Evolutionary conservation across 2,329 filamentous ascomycete species (phyloP).

Genomic region (Sarocladium strictum): DNA sequence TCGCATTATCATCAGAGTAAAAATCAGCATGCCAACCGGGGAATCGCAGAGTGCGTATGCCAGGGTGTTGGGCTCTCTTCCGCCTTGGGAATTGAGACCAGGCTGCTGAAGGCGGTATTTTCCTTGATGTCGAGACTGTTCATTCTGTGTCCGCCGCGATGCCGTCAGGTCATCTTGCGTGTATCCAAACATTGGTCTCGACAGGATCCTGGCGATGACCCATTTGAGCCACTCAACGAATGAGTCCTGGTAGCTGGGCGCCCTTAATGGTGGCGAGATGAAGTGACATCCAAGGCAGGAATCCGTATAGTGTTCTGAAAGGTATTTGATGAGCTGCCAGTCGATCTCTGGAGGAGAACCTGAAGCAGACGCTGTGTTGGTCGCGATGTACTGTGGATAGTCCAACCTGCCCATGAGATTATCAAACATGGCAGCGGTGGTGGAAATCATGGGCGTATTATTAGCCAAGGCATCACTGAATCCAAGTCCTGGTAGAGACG

Average conservation of each 20-base stretch:
- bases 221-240: conserved; percentile 50
- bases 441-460: conserved; percentile 40
- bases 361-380: conserved; percentile 44
- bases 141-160: conserved; percentile 15
- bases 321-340: conserved; percentile 39
- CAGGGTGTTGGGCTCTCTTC: conserved; percentile 46
- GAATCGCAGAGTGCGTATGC: conserved; percentile 58
- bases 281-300: conserved; percentile 57
- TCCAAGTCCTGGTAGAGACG: conserved; percentile 59
- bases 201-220: conserved; percentile 44
- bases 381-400: conserved; percentile 53
- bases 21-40: conserved; percentile 50
- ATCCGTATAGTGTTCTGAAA: conserved; percentile 41
- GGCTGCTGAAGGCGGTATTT: conserved; percentile 15
- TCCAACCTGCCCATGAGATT: conserved; percentile 53
- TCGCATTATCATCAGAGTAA: conserved; percentile 43
- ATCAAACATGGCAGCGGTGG: conserved; percentile 51
- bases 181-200: conserved; percentile 50
- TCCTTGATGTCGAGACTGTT: conserved; percentile 11
- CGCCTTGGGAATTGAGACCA: conserved; percentile 23
- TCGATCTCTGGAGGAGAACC: conserved; percentile 43
- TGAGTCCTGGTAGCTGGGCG: conserved; percentile 39
- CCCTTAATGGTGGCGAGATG: conserved; percentile 47
- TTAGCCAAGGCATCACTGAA: conserved; percentile 58
- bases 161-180: conserved; percentile 42